Conservation (phyloP, 371 early-diverging fungal species). For the Smittium culicis region DNA sequence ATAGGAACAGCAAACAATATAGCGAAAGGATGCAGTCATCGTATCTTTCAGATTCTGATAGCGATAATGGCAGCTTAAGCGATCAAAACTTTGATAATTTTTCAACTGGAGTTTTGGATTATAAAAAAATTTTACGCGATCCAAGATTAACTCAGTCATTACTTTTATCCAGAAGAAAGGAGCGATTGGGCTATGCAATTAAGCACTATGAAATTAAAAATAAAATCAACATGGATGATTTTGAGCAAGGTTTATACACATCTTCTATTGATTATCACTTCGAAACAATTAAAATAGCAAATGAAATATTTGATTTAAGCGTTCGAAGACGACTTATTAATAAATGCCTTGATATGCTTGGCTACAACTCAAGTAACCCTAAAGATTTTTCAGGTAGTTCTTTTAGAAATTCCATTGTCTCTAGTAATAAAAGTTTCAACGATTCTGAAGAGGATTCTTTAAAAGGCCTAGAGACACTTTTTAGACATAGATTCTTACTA, state of each 20-base stretch:
- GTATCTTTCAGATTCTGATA: background rate
- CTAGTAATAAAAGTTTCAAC: background rate
- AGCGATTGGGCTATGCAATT: constrained; percentile 28
- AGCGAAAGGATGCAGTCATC: background rate
- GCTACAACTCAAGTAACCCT: constrained; percentile 13
- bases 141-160: constrained; percentile 31
- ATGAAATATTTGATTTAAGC: constrained; percentile 31
- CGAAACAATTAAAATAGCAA: constrained; percentile 22
- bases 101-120: background rate
- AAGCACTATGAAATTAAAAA: constrained; percentile 23
- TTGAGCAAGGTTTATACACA: constrained; percentile 23
- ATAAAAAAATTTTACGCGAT: constrained; percentile 25
- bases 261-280: constrained; percentile 19
- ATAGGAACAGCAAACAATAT: background rate
- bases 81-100: constrained; percentile 1
- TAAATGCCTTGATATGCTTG: constrained; percentile 26
- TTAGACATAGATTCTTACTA: constrained; percentile 32
- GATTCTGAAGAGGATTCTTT: constrained; percentile 20
- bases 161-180: constrained; percentile 28
- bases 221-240: constrained; percentile 22
- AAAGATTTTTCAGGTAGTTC: too few relatives aligned
- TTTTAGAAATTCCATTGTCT: background rate
- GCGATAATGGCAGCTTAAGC: background rate
- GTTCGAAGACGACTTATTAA: constrained; percentile 31
- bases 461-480: constrained; percentile 26